Evolutionary conservation across 495 filamentous ascomycete species (phyloP), one percentile per base, ranked within the genome.

Genomic region (Aspergillus conjunctus): DNA sequence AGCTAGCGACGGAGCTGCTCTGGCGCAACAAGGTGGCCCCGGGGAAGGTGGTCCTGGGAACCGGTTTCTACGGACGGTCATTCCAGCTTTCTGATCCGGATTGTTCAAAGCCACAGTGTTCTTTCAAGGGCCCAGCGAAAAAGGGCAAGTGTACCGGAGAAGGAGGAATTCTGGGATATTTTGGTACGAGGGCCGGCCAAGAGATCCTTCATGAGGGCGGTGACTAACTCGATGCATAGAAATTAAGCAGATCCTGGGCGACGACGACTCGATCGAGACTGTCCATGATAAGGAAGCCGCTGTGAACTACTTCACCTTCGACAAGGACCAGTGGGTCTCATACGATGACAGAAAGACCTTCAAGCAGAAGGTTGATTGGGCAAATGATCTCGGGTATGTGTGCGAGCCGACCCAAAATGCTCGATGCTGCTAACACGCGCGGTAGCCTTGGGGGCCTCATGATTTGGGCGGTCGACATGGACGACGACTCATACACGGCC

Each of bases 11-110:
- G 14, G 26, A 59, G 26, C 10, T 62, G 0, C 73, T 71, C 0
- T 15, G 80, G 2, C 63, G 83, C 18, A 73, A 74, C 58, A 66
- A 76, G 15, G 68, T 87, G 6, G 64, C 61, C 11, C 65, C 82
- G 0, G 60, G 56, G 0, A 73, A 80, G 55, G 68, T 87, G 6
- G 68, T 65, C 51, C 56, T 85, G 4, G 83, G 84, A 1, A 22
- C 80, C 4, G 83, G 55, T 11, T 56, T 57, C 60, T 87, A 87
- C 58, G 83, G 84, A 0, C 71, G 83, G 3, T 58, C 62, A 17
- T 71, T 70, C 51, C 67, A 62, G 14, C 50, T 72, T 4, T 21
- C 34, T 14, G 62, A 66, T 51, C 57, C 56, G n/a, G 65, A 60
- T 7, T 72, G 70, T 46, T 68, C 52, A n/a, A 66, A 49, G n/a